Conservation (phyloP, 2,329 filamentous ascomycete species). For the Biscogniauxia sp. region DNA sequence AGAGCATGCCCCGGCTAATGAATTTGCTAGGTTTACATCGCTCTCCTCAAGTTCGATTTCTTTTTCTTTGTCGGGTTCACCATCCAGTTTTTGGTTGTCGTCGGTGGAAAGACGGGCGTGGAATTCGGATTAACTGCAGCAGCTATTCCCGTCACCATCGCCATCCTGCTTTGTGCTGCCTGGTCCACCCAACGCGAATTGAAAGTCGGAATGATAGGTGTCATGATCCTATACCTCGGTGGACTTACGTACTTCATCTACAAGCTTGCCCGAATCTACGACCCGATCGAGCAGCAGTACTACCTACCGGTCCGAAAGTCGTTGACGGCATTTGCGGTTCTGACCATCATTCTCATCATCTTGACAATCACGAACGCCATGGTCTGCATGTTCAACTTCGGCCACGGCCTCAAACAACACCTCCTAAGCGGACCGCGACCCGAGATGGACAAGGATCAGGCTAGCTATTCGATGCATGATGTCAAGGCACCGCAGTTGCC, state of each 20-base stretch:
- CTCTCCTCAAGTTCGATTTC: constrained; percentile 97
- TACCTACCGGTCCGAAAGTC: constrained; percentile 81
- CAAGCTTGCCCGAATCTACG: constrained; percentile 96
- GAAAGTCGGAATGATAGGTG: constrained; percentile 69
- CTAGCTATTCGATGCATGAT: constrained; percentile 55
- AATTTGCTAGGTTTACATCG: constrained; percentile 79
- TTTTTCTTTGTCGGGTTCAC: constrained; percentile 99
- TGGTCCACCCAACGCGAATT: constrained; percentile 84
- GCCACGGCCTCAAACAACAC: constrained; percentile 84
- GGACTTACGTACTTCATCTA: constrained; percentile 95
- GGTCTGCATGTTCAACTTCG: constrained; percentile 88
- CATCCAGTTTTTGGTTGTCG: constrained; percentile 94
- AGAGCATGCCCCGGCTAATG: constrained; percentile 19
- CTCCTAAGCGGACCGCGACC: constrained; percentile 55
- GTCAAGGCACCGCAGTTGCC: constrained; percentile 51
- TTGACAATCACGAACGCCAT: constrained; percentile 84
- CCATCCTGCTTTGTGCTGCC: constrained; percentile 81
- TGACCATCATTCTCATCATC: constrained; percentile 86
- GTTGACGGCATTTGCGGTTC: constrained; percentile 88
- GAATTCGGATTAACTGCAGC: constrained; percentile 87
- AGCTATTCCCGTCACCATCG: constrained; percentile 86
- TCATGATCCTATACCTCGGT: constrained; percentile 84
- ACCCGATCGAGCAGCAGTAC: constrained; percentile 51
- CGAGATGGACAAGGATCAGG: constrained; percentile 54
- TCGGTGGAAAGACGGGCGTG: constrained; percentile 63